Evolutionary conservation across 2,329 filamentous ascomycete species (phyloP).

Genomic region (Grosmannia clavigera): DNA sequence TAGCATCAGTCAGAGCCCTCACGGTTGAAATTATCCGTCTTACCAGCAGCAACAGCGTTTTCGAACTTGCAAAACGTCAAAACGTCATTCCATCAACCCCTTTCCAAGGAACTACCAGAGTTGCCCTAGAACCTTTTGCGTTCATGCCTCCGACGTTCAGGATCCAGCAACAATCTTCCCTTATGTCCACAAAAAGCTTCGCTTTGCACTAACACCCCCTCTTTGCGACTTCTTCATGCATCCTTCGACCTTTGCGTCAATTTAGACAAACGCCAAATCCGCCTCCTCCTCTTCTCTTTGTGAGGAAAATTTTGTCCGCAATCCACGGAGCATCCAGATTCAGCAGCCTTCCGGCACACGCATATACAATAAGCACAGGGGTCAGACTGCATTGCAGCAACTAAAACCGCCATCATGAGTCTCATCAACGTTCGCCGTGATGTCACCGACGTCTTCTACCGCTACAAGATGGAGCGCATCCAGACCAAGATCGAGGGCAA

Average conservation of each 20-base stretch:
- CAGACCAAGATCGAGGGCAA: constrained; percentile 99
- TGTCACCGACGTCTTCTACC: constrained; percentile 97
- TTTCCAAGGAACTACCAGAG: background rate
- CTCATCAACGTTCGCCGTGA: constrained; percentile 97
- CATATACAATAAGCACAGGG: background rate
- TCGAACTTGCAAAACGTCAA: background rate
- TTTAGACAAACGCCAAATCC: background rate
- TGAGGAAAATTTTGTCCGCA: background rate
- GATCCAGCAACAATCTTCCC: constrained; percentile 38
- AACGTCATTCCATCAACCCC: background rate
- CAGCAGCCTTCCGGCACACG: background rate
- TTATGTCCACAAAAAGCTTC: constrained; percentile 42
- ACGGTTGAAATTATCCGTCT: constrained; percentile 56
- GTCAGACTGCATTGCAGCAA: constrained; percentile 11
- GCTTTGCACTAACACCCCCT: constrained; percentile 40
- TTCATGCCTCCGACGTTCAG: constrained; percentile 44
- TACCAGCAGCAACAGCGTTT: background rate
- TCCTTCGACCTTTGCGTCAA: background rate
- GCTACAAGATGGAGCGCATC: constrained; percentile 99
- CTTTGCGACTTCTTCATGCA: constrained; percentile 4
- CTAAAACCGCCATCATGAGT: constrained; percentile 61
- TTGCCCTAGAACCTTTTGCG: constrained; percentile 19
- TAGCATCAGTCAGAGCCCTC: constrained; percentile 78
- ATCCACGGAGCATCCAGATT: background rate
- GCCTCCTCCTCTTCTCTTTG: background rate